Evolutionary conservation across 2,329 filamentous ascomycete genomes (phyloP).

Genomic region (Calonectria ilicicola): DNA sequence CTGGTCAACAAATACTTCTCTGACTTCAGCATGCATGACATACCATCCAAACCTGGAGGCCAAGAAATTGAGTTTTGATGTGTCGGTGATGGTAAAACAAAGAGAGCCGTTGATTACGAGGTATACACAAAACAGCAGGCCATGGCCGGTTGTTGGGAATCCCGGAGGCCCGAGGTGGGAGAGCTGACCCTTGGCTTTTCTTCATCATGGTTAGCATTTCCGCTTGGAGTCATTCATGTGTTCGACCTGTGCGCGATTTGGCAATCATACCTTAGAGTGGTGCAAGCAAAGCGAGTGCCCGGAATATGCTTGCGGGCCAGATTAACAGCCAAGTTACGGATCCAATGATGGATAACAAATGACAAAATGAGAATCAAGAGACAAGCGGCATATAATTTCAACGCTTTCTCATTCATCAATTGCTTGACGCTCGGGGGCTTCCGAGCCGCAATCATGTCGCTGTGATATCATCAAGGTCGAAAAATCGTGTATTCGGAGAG

Average conservation of each 20-base stretch:
- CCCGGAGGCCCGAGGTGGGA: not conserved
- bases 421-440: constrained; percentile 5
- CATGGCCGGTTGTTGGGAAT: not conserved
- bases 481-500: too few relatives aligned
- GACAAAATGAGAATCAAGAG: not conserved
- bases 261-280: not conserved
- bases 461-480: not conserved
- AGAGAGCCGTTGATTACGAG: not conserved
- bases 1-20: not conserved
- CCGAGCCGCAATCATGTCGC: not conserved
- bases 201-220: not conserved
- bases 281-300: not conserved
- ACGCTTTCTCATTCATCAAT: not conserved
- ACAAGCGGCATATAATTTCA: not conserved
- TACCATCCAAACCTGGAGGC: not conserved
- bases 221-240: not conserved
- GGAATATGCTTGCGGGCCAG: not conserved
- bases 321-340: not conserved
- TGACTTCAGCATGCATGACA: not conserved
- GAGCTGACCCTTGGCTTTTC: not conserved
- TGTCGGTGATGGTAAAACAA: not conserved
- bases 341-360: not conserved
- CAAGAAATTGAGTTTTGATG: not conserved
- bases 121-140: not conserved
- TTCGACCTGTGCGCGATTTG: not conserved